A percentile compares a stretch with the other conserved stretches of the same genome.
Conservation (phyloP, 1,284 basidiomycete genomes). For the Phlebopus sp. region DNA sequence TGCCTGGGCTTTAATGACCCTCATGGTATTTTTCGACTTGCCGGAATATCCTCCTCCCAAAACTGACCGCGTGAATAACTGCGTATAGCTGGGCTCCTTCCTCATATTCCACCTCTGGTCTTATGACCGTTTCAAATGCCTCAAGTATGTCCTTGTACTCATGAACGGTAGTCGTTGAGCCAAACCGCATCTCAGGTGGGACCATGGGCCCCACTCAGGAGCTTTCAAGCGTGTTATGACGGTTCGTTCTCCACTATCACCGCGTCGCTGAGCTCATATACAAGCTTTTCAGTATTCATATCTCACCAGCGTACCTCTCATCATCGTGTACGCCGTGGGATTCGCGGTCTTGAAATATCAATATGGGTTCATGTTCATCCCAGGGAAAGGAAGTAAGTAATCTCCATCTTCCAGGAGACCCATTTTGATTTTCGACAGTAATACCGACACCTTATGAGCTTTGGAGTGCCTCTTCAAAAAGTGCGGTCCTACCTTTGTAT, state of each 20-base stretch:
- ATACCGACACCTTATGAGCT: constrained; percentile 57
- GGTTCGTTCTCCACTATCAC: constrained; percentile 37
- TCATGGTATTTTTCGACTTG: constrained; percentile 39
- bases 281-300: constrained; percentile 63
- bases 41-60: no score
- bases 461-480: constrained; percentile 49
- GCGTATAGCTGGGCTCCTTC: constrained; percentile 54
- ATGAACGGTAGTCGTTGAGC: background rate
- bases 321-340: constrained; percentile 57
- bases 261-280: background rate
- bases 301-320: constrained; percentile 56
- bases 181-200: constrained; percentile 49
- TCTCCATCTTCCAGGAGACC: background rate
- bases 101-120: constrained; percentile 73
- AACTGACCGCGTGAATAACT: no score
- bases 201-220: constrained; percentile 58
- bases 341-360: constrained; percentile 68
- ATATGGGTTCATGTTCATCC: constrained; percentile 54
- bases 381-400: constrained; percentile 50
- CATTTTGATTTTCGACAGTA: constrained; percentile 40
- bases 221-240: constrained; percentile 81
- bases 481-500: constrained; percentile 59
- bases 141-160: constrained; percentile 45
- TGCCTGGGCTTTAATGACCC: constrained; percentile 57
- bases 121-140: constrained; percentile 71